phyloP scores from a whole-genome alignment of 1,139 yeast species.

The Saccharomyces hybrid region DNA sequence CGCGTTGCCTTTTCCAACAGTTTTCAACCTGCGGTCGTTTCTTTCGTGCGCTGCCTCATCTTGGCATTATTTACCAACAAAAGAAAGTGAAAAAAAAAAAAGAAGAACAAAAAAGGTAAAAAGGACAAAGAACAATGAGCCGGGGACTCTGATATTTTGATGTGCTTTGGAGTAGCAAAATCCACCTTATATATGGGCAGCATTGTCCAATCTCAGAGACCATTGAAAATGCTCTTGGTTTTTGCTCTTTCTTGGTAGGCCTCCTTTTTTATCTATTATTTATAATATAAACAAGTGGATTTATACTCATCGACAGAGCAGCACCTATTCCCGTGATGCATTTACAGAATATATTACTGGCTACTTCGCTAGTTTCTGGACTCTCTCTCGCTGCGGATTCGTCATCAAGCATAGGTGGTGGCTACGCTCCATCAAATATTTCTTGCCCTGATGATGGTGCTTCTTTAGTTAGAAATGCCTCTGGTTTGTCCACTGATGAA shows the following conservation, averaged over 20 bases:
- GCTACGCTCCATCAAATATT: constrained; percentile 56
- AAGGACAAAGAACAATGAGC: neutral
- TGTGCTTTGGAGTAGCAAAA: neutral
- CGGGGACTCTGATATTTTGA: neutral
- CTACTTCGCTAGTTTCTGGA: neutral
- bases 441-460: constrained; percentile 10
- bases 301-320: neutral
- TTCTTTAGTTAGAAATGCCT: constrained; percentile 33
- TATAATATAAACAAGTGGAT: neutral
- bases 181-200: neutral
- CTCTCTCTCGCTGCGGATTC: neutral
- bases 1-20: neutral
- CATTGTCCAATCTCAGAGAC: neutral
- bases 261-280: neutral
- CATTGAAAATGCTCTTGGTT: neutral
- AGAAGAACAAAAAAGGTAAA: neutral
- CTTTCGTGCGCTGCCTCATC: neutral
- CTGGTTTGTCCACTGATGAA: constrained; percentile 33
- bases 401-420: constrained; percentile 47
- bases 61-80: neutral
- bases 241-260: neutral
- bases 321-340: neutral
- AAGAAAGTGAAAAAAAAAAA: neutral
- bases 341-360: neutral
- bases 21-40: neutral